phyloP scores from a whole-genome alignment of 257 asterid species.

The Solanum paucissectum region DNA sequence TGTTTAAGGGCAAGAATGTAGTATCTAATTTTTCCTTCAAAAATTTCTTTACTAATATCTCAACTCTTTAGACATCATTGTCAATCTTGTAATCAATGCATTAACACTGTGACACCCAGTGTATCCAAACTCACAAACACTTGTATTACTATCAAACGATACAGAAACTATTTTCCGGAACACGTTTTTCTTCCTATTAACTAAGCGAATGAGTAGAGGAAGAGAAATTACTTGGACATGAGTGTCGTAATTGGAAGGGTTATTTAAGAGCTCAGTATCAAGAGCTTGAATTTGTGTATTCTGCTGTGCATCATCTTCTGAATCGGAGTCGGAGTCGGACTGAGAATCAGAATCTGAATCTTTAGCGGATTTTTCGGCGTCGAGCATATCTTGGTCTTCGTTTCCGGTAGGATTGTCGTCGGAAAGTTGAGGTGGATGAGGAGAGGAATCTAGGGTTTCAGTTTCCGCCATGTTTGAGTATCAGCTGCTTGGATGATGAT shows the following conservation, averaged over 20 bases:
- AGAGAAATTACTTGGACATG: conserved; percentile 54
- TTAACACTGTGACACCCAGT: background rate
- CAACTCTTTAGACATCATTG: background rate
- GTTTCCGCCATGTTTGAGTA: conserved; percentile 45
- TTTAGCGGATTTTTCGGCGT: conserved; percentile 27
- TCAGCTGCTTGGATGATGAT: background rate
- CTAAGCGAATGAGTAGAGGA: background rate
- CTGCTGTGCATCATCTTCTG: conserved; percentile 57
- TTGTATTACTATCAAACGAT: too few relatives aligned
- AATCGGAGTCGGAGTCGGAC: conserved; percentile 39
- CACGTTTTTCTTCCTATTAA: background rate
- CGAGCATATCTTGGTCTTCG: conserved; percentile 44
- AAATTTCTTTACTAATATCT: background rate
- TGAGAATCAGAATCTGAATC: conserved; percentile 20
- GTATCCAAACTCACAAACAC: background rate
- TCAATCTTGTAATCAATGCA: background rate
- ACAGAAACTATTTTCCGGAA: background rate
- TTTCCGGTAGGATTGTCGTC: conserved; percentile 11
- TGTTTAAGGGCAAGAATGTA: background rate
- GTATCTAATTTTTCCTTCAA: background rate
- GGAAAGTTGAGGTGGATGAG: conserved; percentile 6
- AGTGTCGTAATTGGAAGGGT: conserved; percentile 63
- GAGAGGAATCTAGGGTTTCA: conserved; percentile 28
- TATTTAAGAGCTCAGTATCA: conserved; percentile 35
- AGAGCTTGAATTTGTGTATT: conserved; percentile 59